Evolutionary conservation across 805 yeast genomes (phyloP).

Genomic region (Danielozyma ontarioensis): DNA sequence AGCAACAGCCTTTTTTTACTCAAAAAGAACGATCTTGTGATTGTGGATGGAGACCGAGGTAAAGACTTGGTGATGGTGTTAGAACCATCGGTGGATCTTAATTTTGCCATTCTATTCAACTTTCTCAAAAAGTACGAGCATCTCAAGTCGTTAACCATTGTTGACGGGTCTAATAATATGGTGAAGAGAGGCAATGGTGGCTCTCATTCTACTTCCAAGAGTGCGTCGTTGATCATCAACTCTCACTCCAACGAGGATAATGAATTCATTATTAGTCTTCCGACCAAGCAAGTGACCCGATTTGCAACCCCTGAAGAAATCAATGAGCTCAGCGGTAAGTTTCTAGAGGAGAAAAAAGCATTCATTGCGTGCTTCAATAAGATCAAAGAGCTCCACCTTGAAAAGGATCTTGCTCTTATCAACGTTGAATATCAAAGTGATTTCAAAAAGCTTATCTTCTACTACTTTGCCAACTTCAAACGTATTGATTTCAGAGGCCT

Average conservation of each 20-base stretch:
- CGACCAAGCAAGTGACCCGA: constrained; percentile 71
- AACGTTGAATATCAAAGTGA: constrained; percentile 43
- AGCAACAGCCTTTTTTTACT: constrained; percentile 56
- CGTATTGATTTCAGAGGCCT: constrained; percentile 40
- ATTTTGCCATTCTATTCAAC: constrained; percentile 66
- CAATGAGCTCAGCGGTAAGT: constrained; percentile 54
- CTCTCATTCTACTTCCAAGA: constrained; percentile 32
- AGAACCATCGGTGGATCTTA: constrained; percentile 57
- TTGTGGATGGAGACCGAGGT: constrained; percentile 82
- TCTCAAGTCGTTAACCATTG: constrained; percentile 44
- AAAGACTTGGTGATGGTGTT: constrained; percentile 71
- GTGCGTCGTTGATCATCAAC: constrained; percentile 33
- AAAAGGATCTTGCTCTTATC: constrained; percentile 43
- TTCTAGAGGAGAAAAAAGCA: constrained; percentile 69
- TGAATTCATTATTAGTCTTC: constrained; percentile 58
- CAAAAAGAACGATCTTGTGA: constrained; percentile 59
- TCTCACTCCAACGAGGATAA: constrained; percentile 48
- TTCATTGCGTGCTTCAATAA: constrained; percentile 54
- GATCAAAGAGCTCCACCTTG: constrained; percentile 44
- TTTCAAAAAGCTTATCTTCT: constrained; percentile 41
- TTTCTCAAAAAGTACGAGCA: constrained; percentile 72
- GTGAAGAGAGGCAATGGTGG: constrained; percentile 27
- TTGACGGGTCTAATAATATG: constrained; percentile 14
- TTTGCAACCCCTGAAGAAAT: constrained; percentile 74
- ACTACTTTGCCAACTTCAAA: constrained; percentile 42